Percentiles rank a stretch among this genome's conserved stretches.
These are phyloP conservation scores for Cercospora sp. DNA, from an alignment of 2,329 filamentous ascomycete species.

Conservation along the genomic window DNA sequence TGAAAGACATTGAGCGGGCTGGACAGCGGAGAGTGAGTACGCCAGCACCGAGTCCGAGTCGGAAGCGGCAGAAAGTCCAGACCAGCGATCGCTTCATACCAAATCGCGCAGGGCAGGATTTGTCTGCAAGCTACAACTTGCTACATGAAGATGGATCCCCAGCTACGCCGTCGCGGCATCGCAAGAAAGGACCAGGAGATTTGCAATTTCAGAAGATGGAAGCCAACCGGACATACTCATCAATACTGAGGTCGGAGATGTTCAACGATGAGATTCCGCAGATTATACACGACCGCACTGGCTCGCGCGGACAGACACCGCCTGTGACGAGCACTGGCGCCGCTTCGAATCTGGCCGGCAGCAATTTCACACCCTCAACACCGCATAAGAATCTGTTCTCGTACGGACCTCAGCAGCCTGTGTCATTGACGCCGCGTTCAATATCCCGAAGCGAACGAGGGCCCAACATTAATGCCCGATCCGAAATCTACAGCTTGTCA, in stretches of 20 bases:
- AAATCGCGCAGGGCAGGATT: conserved; percentile 86
- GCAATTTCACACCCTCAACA: conserved; percentile 81
- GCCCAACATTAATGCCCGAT: conserved; percentile 82
- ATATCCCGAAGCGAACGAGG: conserved; percentile 73
- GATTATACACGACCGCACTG: conserved; percentile 62
- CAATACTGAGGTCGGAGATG: conserved; percentile 82
- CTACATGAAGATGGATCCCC: conserved; percentile 92
- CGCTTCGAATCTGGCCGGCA: conserved; percentile 67
- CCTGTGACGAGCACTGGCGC: conserved; percentile 65
- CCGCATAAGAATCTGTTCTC: conserved; percentile 95
- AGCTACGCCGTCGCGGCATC: conserved; percentile 81
- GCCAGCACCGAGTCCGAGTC: conserved; percentile 65
- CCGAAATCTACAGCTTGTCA: conserved; percentile 93
- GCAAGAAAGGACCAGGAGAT: conserved; percentile 87
- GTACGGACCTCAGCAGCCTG: conserved; percentile 79
- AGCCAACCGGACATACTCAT: conserved; percentile 90
- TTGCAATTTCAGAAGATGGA: conserved; percentile 94
- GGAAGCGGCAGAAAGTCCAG: conserved; percentile 68
- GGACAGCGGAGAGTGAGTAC: conserved; percentile 60
- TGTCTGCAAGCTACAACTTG: conserved; percentile 88
- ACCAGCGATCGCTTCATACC: conserved; percentile 78
- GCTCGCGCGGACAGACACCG: conserved; percentile 66
- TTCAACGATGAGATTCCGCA: conserved; percentile 91
- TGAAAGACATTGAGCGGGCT: conserved; percentile 62
- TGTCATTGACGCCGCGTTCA: conserved; percentile 71